phyloP scores from a whole-genome alignment of 345 rosid genomes.

The Lumnitzera racemosa region DNA sequence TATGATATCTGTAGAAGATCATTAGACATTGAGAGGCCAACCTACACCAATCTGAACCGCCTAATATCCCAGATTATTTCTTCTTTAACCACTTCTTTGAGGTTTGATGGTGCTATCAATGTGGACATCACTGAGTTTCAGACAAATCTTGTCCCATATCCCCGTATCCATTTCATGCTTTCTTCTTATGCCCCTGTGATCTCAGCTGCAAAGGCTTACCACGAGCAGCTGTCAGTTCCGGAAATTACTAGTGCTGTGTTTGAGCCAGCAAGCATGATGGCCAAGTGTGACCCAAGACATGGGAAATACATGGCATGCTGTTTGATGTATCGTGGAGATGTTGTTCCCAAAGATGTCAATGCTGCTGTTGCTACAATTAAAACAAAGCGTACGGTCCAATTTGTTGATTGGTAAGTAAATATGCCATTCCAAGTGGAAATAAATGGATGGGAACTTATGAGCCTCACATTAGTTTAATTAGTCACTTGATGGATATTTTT shows the following conservation, averaged over 20 bases:
- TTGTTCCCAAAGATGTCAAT: slow-evolving; percentile 78
- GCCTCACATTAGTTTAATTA: neutral
- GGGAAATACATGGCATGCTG: slow-evolving; percentile 90
- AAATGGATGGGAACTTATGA: neutral
- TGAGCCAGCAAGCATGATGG: slow-evolving; percentile 84
- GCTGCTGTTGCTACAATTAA: slow-evolving; percentile 68
- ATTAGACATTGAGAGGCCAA: slow-evolving; percentile 67
- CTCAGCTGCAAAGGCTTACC: slow-evolving; percentile 75
- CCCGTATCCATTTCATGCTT: slow-evolving; percentile 82
- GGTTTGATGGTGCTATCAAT: slow-evolving; percentile 82
- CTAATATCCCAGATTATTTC: slow-evolving; percentile 70
- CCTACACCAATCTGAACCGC: slow-evolving; percentile 72
- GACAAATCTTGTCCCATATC: slow-evolving; percentile 81
- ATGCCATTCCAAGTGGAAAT: neutral
- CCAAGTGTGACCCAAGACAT: slow-evolving; percentile 82
- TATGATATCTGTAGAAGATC: slow-evolving; percentile 79
- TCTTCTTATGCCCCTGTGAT: slow-evolving; percentile 79
- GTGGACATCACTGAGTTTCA: slow-evolving; percentile 79
- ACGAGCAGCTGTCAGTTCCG: slow-evolving; percentile 69
- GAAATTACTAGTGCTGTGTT: slow-evolving; percentile 75
- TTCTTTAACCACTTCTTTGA: slow-evolving; percentile 65
- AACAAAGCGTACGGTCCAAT: slow-evolving; percentile 73
- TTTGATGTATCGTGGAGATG: slow-evolving; percentile 80
- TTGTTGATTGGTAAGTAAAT: slow-evolving; percentile 69
- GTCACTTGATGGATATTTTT: no score